phyloP scores from a whole-genome alignment of 148 eudicot genomes.

The Chenopodium quinoa region DNA sequence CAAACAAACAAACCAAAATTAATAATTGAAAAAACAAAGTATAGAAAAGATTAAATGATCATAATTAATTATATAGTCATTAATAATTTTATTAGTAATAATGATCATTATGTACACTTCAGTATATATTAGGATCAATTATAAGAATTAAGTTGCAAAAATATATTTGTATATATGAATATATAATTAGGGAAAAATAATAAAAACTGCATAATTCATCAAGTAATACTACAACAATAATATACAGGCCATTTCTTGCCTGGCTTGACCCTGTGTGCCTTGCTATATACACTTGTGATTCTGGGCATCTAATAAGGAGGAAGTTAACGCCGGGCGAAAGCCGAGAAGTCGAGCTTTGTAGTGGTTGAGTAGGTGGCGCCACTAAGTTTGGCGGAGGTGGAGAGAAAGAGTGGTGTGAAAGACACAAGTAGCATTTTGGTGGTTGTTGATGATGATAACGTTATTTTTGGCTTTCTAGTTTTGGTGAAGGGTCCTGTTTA shows the following conservation, averaged over 20 bases:
- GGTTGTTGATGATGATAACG: not conserved
- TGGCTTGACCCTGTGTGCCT: conserved; percentile 54
- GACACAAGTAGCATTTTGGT: conserved; percentile 16
- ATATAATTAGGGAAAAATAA: not conserved
- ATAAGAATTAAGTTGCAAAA: not conserved
- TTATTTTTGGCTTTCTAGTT: not conserved
- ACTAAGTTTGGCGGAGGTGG: conserved; percentile 17
- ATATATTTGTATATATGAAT: not conserved
- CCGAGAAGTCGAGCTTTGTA: conserved; percentile 1
- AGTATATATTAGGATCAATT: not conserved
- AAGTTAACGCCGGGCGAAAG: not conserved
- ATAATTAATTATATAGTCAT: no score
- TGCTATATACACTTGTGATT: conserved; percentile 28
- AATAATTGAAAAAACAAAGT: not conserved
- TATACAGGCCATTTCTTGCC: conserved; percentile 33
- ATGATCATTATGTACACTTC: not conserved
- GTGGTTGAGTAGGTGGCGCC: conserved; percentile 28
- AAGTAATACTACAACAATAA: not conserved
- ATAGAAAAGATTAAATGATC: not conserved
- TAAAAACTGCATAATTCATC: not conserved
- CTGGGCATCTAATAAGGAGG: not conserved
- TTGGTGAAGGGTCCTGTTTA: conserved; percentile 17
- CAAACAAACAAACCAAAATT: not conserved
- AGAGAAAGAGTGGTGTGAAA: conserved; percentile 11
- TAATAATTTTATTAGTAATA: no score